Evolutionary conservation across 306 rosid genomes (phyloP).

Genomic region (Styphnolobium japonicum): DNA sequence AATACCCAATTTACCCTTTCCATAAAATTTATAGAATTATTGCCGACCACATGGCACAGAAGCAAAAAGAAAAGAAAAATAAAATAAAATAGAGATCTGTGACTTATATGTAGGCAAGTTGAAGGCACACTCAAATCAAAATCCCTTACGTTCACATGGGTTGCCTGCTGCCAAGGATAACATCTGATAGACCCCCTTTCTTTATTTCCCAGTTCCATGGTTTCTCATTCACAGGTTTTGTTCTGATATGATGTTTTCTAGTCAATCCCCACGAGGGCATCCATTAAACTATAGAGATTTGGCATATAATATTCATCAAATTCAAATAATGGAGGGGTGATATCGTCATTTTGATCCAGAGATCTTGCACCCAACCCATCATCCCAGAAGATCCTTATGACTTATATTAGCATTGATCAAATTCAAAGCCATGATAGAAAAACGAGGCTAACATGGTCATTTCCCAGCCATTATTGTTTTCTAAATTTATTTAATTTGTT

Average conservation of each 20-base stretch:
- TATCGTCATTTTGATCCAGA: conserved; percentile 26
- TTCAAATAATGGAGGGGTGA: conserved; percentile 29
- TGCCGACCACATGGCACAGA: conserved; percentile 42
- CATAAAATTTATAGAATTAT: conserved; percentile 17
- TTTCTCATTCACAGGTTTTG: not conserved
- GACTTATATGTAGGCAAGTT: not conserved
- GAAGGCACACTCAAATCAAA: conserved; percentile 27
- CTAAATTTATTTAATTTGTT: not conserved
- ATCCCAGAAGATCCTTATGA: conserved; percentile 6
- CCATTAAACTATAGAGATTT: conserved; percentile 8
- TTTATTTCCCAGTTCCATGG: not conserved
- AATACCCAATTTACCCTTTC: not conserved
- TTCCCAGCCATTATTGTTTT: not conserved
- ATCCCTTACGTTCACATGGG: conserved; percentile 43
- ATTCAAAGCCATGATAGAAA: not conserved
- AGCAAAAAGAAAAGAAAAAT: not conserved
- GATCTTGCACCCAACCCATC: conserved; percentile 23
- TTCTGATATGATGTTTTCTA: conserved; percentile 1
- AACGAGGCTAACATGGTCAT: not conserved
- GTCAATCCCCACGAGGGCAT: conserved; percentile 21
- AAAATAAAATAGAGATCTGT: not conserved
- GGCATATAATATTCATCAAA: conserved; percentile 4
- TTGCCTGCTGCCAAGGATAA: conserved; percentile 18
- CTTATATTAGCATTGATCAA: not conserved
- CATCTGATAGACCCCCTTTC: conserved; percentile 2